Base-by-base conservation (phyloP, 2,329 filamentous ascomycete genomes). In the Lasiodiplodia sp. region DNA sequence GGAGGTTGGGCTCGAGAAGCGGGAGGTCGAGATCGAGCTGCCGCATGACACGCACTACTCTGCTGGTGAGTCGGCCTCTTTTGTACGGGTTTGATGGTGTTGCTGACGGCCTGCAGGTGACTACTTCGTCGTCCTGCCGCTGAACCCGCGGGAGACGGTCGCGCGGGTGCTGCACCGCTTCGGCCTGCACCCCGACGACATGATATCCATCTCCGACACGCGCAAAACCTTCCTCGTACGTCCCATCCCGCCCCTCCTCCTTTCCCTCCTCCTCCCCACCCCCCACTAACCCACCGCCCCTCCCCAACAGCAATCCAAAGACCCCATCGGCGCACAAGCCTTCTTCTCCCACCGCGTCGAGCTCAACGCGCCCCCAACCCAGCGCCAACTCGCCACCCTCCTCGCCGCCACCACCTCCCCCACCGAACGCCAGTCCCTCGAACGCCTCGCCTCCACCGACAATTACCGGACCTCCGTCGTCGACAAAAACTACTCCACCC, bases 381-480 rank as follows among this genome's bases (percentile, higher is more conserved):
- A 72, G 49, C 69, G 69, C 38, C 71, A 72, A 40, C 69, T 73
- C 31, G 66, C 69, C 63, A 62, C 62, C n/a, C 66, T 73, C 47
- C 28, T 64, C 31, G 65, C 71, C 10, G 14, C 37, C 21, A 64
- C 58, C 21, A 68, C 69, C 1, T 68, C 69, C 28, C 67, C 70
- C 21, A 16, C 53, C 23, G 68, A 69, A 16, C 67, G 66, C 40
- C 3, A 8, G 0, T 63, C 58, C 2, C 38, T 65, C 34, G 3
- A n/a, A 3, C 7, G 21, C 21, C 47, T 65, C 7, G 21, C 62
- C 2, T 0, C 18, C n/a, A 0, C 4, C 21, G 0, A 7, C 18
- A 44, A 18, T 10, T 72, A 69, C 69, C 49, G 52, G 16, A n/a
- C 55, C 7, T 25, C 64, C 2, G 63, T 73, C 23, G 23, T 70